These are phyloP conservation scores for Physaria fendleri DNA, from an alignment of 345 rosid genomes.

Conservation along the genomic window DNA sequence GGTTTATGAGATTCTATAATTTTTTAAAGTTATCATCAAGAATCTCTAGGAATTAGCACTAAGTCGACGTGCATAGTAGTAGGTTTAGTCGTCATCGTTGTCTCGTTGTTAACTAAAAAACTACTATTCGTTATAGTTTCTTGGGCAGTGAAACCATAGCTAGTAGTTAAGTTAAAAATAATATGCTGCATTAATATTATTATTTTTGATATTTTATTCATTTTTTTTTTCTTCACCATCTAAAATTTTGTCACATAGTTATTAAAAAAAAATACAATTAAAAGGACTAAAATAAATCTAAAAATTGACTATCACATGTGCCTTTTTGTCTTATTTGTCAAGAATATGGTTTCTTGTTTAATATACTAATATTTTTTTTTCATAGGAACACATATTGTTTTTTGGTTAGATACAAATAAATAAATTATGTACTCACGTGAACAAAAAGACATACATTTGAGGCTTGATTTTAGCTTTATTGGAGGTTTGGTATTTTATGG, in stretches of 20 bases:
- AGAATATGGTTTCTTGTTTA: no score
- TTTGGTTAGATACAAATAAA: no score
- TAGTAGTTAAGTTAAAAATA: neutral
- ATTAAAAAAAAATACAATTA: neutral
- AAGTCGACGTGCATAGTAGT: conserved; percentile 1
- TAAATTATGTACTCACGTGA: no score
- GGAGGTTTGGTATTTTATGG: conserved; percentile 75
- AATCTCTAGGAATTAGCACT: conserved; percentile 1
- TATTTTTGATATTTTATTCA: neutral
- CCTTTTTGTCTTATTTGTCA: neutral
- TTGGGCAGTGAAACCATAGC: conserved; percentile 30
- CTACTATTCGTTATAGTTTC: conserved; percentile 10
- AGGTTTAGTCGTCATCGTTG: neutral
- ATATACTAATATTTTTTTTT: no score
- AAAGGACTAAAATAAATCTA: neutral
- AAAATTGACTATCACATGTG: neutral
- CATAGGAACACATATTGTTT: no score
- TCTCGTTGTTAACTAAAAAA: neutral
- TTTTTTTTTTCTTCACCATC: neutral
- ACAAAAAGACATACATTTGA: no score
- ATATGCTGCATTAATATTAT: neutral
- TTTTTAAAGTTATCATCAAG: conserved; percentile 2
- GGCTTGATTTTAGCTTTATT: conserved; percentile 16
- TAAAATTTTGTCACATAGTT: neutral
- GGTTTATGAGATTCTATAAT: neutral